Base-by-base conservation (phyloP, 208 protist species). In the Leptomonas pyrrhocoris region DNA sequence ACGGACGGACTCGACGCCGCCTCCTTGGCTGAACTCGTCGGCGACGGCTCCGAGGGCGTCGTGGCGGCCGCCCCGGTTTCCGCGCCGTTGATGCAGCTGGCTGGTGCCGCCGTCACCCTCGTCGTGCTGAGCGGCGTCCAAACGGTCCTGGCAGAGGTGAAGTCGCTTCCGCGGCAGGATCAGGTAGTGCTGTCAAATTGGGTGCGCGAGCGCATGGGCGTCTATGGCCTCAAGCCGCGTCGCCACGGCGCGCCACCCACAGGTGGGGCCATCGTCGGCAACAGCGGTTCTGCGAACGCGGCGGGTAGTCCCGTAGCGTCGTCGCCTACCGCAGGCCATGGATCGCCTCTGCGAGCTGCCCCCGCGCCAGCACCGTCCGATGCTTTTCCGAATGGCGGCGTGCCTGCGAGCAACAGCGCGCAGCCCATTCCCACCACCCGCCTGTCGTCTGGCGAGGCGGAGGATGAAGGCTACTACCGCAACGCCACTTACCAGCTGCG, bases 141-240 rank as follows among this genome's bases (percentile, higher is more conserved):
- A 28, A 38, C 28, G 7, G 62, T 88, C 16, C 21, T 92, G 40
- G 48, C 66, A 19, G 51, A 73, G 40, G 50, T 94, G 25, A 85
- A 81, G 59, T 56, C 54, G 12, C 78, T 94, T 2, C 63, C 79
- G 6, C 73, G 82, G 34, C 62, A 77, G 38, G 79, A 86, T 18
- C 85, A 94, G 72, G 54, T 86, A 46, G 55, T 72, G 63, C 72
- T 94, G 16, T 90, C 84, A 7, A 79, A 87, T n/a, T 62, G 74
- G 56, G 84, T 83, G 21, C 83, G 85, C 43, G 42, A 73, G 21
- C 72, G 77, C 30, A 84, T 93, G 46, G 59, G 71, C 16, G 31
- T 42, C 50, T 75, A 89, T 53, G 57, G 70, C 30, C 30, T 92
- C 21, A 77, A 79, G 62, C 80, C 86, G 15, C 78, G 74, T 42